Evolutionary conservation across 192 early-diverging fungal genomes (phyloP).

Genomic region (Oehlia diaphana): DNA sequence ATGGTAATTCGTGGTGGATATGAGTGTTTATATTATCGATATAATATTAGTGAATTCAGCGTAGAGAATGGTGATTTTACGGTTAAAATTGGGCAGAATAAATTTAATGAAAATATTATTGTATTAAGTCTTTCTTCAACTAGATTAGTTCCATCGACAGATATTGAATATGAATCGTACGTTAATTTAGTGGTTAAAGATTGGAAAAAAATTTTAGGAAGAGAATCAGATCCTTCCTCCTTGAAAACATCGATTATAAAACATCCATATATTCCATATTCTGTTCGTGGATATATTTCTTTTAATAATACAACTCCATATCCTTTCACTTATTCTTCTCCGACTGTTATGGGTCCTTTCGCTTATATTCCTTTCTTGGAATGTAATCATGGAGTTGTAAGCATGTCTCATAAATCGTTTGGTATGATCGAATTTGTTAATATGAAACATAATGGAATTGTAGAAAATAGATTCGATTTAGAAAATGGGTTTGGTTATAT

Average conservation of each 20-base stretch:
- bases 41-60: slow-evolving; percentile 37
- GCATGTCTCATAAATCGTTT: slow-evolving; percentile 35
- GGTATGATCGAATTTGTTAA: slow-evolving; percentile 34
- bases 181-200: slow-evolving; percentile 8
- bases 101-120: slow-evolving; percentile 41
- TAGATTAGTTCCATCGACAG: slow-evolving; percentile 37
- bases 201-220: background rate
- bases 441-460: background rate
- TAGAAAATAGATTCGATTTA: slow-evolving; percentile 13
- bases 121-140: slow-evolving; percentile 35
- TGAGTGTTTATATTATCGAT: slow-evolving; percentile 44
- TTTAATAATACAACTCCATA: slow-evolving; percentile 34
- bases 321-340: slow-evolving; percentile 27
- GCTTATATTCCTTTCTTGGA: slow-evolving; percentile 49
- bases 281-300: slow-evolving; percentile 17
- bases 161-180: slow-evolving; percentile 36
- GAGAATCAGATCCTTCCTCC: background rate
- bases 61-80: background rate
- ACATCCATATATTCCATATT: background rate
- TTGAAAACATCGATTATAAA: background rate
- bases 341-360: slow-evolving; percentile 47
- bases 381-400: slow-evolving; percentile 51
- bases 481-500: slow-evolving; percentile 47
- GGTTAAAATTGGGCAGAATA: slow-evolving; percentile 23
- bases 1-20: slow-evolving; percentile 27